Conservation (phyloP, 192 early-diverging fungal species). For the Backusella tarrabulga region DNA sequence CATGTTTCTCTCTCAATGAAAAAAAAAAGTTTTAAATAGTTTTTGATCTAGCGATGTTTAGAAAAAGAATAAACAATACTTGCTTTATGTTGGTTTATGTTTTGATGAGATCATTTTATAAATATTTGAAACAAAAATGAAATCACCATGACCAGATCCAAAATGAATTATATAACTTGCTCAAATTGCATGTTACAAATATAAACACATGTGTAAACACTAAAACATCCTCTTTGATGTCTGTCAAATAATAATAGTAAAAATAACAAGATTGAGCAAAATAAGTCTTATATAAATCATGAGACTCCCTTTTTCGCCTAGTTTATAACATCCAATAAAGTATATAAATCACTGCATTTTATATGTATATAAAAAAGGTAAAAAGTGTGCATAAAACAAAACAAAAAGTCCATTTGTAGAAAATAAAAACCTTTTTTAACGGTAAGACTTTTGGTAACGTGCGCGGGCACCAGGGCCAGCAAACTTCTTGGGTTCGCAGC, state of each 20-base stretch:
- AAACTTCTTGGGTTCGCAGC: conserved; percentile 99
- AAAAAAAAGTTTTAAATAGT: neutral
- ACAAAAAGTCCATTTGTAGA: neutral
- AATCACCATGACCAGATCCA: neutral
- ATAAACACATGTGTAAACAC: neutral
- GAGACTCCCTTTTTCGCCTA: neutral
- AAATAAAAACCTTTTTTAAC: conserved; percentile 52
- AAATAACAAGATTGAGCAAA: neutral
- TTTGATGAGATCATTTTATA: neutral
- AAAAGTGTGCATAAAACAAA: conserved; percentile 6
- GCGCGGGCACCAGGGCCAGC: conserved; percentile 99
- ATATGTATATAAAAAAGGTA: neutral
- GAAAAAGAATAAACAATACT: neutral
- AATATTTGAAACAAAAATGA: neutral
- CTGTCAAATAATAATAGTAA: neutral
- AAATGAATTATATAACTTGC: neutral
- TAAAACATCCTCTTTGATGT: neutral
- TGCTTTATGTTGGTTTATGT: neutral
- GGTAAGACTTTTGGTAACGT: conserved; percentile 90
- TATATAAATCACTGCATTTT: conserved; percentile 7
- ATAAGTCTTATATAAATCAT: neutral
- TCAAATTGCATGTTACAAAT: neutral
- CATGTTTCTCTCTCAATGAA: neutral
- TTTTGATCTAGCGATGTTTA: neutral
- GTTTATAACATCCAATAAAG: neutral